Evolutionary conservation across 2,329 filamentous ascomycete genomes (phyloP).

Genomic region (Fusarium pseudograminearum): DNA sequence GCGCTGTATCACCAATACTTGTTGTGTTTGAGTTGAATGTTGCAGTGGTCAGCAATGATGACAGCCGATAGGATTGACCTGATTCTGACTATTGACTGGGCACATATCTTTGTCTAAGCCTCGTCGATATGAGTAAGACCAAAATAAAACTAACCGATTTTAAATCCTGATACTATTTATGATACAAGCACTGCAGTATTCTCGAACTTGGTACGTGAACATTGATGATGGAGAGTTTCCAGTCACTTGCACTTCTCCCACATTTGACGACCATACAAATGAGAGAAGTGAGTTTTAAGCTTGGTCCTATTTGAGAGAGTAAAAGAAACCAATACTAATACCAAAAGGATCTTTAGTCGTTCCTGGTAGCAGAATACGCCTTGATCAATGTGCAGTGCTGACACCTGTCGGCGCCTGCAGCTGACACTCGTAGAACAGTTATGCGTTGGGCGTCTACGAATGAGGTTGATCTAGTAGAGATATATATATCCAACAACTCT

Average conservation of each 20-base stretch:
- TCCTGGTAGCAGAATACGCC: not conserved
- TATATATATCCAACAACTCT: not conserved
- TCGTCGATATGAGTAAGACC: not conserved
- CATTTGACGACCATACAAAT: not conserved
- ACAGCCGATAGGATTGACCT: not conserved
- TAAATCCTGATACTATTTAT: not conserved
- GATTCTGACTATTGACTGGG: not conserved
- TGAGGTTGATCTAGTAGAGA: not conserved
- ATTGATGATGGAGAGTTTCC: not conserved
- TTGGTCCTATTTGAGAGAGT: not conserved
- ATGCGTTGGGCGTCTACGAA: not conserved
- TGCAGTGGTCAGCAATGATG: constrained; percentile 11
- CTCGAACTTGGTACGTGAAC: not conserved
- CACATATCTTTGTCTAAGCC: not conserved
- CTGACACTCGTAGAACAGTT: constrained; percentile 4
- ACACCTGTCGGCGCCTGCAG: constrained; percentile 13
- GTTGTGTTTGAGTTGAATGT: too few relatives aligned
- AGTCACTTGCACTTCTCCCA: not conserved
- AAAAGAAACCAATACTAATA: too few relatives aligned
- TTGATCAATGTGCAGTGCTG: constrained; percentile 7
- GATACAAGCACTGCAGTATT: not conserved
- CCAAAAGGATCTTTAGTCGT: not conserved
- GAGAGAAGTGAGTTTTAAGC: not conserved
- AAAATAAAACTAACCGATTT: not conserved
- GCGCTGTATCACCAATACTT: not conserved